These are phyloP conservation scores for Nakazawaea pomicola DNA, from an alignment of 805 yeast species.

Conservation along the genomic window DNA sequence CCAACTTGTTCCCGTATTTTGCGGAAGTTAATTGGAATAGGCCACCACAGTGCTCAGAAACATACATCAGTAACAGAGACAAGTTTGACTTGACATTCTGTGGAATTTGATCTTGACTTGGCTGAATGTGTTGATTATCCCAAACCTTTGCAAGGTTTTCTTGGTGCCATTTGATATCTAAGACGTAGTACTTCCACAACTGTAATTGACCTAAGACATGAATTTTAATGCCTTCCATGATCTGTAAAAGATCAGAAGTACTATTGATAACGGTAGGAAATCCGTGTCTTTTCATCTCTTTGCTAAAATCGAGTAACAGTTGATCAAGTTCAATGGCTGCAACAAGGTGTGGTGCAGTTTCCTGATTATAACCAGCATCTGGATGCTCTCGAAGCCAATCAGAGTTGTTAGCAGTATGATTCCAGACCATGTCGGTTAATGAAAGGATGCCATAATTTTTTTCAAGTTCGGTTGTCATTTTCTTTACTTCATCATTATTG, in stretches of 20 bases:
- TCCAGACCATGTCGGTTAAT: constrained; percentile 88
- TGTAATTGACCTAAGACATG: constrained; percentile 64
- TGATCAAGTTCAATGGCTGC: constrained; percentile 84
- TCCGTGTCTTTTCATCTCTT: constrained; percentile 47
- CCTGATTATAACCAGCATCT: constrained; percentile 80
- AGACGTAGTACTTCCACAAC: constrained; percentile 86
- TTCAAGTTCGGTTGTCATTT: constrained; percentile 46
- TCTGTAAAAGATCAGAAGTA: constrained; percentile 48
- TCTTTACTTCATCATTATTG: constrained; percentile 46
- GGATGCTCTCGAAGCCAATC: constrained; percentile 83
- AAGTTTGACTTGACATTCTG: constrained; percentile 33
- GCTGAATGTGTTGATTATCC: constrained; percentile 17
- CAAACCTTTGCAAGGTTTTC: constrained; percentile 33
- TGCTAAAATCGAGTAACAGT: constrained; percentile 61
- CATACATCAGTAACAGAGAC: constrained; percentile 43
- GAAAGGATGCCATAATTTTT: constrained; percentile 59
- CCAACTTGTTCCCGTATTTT: constrained; percentile 46
- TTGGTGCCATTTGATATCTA: constrained; percentile 46
- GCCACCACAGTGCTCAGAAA: constrained; percentile 36
- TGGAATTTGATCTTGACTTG: constrained; percentile 39
- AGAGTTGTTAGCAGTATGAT: constrained; percentile 92
- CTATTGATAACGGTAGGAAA: constrained; percentile 52
- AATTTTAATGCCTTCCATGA: constrained; percentile 63
- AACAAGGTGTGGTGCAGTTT: constrained; percentile 84
- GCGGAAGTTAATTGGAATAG: constrained; percentile 45